Conservation (phyloP, 108 stramenopile genomes). For the Nitzschia sp. region DNA sequence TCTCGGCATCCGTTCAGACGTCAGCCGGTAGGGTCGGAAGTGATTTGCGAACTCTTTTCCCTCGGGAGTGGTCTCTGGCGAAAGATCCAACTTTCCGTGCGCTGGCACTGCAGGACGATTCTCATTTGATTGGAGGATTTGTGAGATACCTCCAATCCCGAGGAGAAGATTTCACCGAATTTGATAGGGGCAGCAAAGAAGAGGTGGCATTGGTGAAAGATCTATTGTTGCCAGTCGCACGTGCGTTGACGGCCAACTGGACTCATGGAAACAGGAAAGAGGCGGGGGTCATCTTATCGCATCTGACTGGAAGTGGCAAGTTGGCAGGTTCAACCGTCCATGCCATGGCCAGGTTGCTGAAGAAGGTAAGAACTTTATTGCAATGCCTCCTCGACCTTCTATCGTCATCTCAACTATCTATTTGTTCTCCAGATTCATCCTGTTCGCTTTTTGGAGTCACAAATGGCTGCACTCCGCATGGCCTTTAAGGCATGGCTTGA, state of each 20-base stretch:
- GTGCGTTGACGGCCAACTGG: slow-evolving; percentile 70
- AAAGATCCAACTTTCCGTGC: slow-evolving; percentile 53
- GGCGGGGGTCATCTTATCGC: slow-evolving; percentile 67
- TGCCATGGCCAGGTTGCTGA: slow-evolving; percentile 44
- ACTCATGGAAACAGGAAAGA: slow-evolving; percentile 74
- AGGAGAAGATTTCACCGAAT: slow-evolving; percentile 31
- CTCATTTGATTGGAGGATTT: slow-evolving; percentile 59
- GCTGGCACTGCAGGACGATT: slow-evolving; percentile 63
- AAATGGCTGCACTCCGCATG: slow-evolving; percentile 81
- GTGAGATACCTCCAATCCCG: slow-evolving; percentile 63
- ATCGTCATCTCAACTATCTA: background rate
- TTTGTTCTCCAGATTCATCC: slow-evolving; percentile 45
- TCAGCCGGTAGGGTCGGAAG: slow-evolving; percentile 50
- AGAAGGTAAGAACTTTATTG: slow-evolving; percentile 45
- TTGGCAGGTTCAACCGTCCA: slow-evolving; percentile 50
- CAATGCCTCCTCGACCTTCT: background rate
- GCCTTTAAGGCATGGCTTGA: slow-evolving; percentile 77
- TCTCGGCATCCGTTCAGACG: slow-evolving; percentile 53
- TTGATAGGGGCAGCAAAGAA: slow-evolving; percentile 20
- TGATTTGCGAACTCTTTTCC: slow-evolving; percentile 73
- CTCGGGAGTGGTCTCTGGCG: slow-evolving; percentile 57
- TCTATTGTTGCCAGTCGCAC: slow-evolving; percentile 61
- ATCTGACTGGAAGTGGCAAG: slow-evolving; percentile 57
- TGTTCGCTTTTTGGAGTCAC: slow-evolving; percentile 83
- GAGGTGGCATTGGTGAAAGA: slow-evolving; percentile 8